Conservation (phyloP, 148 eudicot species). For the Amaranthus cruentus region DNA sequence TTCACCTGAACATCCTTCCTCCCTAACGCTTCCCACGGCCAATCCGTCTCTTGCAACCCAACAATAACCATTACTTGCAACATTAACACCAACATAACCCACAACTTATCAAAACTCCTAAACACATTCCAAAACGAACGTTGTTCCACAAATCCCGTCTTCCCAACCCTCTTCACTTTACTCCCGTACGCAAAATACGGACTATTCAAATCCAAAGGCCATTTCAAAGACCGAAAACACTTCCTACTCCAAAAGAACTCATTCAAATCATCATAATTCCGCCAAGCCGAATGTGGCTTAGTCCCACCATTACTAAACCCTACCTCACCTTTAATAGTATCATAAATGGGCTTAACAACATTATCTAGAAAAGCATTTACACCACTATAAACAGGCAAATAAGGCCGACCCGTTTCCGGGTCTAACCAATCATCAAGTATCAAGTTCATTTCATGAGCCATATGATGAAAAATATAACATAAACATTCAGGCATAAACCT, state of each 20-base stretch:
- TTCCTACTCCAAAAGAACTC: constrained; percentile 87
- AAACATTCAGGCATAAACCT: constrained; percentile 80
- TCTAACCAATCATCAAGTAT: constrained; percentile 50
- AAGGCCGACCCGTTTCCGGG: constrained; percentile 48
- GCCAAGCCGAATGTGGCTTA: constrained; percentile 89
- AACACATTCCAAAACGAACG: constrained; percentile 90
- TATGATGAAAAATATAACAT: constrained; percentile 74
- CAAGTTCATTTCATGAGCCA: constrained; percentile 63
- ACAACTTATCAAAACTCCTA: constrained; percentile 82
- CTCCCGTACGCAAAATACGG: constrained; percentile 31
- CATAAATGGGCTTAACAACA: constrained; percentile 61
- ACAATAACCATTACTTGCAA: constrained; percentile 72
- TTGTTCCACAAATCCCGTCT: constrained; percentile 95
- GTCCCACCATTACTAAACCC: constrained; percentile 60
- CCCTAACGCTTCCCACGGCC: constrained; percentile 60
- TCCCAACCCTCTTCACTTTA: constrained; percentile 52
- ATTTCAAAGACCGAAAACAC: constrained; percentile 61
- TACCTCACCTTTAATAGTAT: constrained; percentile 47
- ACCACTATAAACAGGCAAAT: constrained; percentile 38
- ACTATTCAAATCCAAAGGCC: constrained; percentile 70
- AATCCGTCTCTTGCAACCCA: constrained; percentile 37
- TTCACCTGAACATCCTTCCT: constrained; percentile 61
- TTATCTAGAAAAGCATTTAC: constrained; percentile 46
- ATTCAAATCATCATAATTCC: constrained; percentile 91
- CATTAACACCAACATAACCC: constrained; percentile 68